Evolutionary conservation across 2,329 filamentous ascomycete genomes (phyloP).

Genomic region (Penicillium sp.): DNA sequence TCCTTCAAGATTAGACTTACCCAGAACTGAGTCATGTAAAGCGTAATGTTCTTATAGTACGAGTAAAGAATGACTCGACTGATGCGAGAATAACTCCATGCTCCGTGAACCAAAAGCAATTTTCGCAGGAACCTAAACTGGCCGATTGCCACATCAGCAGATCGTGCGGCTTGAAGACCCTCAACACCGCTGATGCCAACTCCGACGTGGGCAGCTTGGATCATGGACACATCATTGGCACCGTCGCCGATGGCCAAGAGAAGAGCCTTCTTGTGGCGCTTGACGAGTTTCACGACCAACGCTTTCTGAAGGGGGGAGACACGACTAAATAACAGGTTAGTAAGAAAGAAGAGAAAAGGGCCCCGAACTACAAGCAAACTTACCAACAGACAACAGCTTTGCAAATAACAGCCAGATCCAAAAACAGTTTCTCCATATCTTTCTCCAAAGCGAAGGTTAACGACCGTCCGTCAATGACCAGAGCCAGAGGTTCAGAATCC

Average conservation of each 20-base stretch:
- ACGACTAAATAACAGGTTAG: slow-evolving; percentile 56
- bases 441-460: slow-evolving; percentile 90
- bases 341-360: slow-evolving; percentile 9
- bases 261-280: slow-evolving; percentile 87
- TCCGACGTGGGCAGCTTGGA: slow-evolving; percentile 95
- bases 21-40: slow-evolving; percentile 99
- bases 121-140: slow-evolving; percentile 96
- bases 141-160: slow-evolving; percentile 90
- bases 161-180: slow-evolving; percentile 92
- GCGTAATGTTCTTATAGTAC: slow-evolving; percentile 98
- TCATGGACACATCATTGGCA: slow-evolving; percentile 99
- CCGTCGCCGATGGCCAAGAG: slow-evolving; percentile 95
- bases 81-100: slow-evolving; percentile 96
- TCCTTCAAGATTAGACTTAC: slow-evolving; percentile 51
- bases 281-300: slow-evolving; percentile 95
- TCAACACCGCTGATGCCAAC: slow-evolving; percentile 97
- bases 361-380: slow-evolving; percentile 21
- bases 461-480: slow-evolving; percentile 95
- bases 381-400: slow-evolving; percentile 95
- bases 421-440: slow-evolving; percentile 87
- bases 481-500: slow-evolving; percentile 75
- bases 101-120: slow-evolving; percentile 87
- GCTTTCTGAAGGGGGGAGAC: slow-evolving; percentile 97
- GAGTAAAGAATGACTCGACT: slow-evolving; percentile 97
- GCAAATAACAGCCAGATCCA: slow-evolving; percentile 91